Percentiles rank a stretch among this genome's conserved stretches.
Evolutionary conservation across 108 stramenopile species (phyloP).

Genomic region (Nitzschia sp.): DNA sequence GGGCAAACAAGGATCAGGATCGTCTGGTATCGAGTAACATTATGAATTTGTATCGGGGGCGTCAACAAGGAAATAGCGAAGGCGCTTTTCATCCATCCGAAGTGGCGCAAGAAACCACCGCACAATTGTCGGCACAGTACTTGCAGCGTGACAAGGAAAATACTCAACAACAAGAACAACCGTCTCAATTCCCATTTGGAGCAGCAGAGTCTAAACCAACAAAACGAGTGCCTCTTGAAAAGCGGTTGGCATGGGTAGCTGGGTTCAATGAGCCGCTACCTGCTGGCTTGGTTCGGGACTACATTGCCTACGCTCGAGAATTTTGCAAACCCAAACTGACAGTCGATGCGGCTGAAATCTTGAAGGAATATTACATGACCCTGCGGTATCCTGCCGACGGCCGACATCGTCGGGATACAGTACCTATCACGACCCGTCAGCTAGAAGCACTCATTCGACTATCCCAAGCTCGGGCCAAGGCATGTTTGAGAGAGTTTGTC

Average conservation of each 20-base stretch:
- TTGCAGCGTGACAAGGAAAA: slow-evolving; percentile 8
- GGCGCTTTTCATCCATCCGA: background rate
- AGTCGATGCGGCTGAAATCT: slow-evolving; percentile 73
- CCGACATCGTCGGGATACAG: slow-evolving; percentile 55
- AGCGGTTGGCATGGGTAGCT: slow-evolving; percentile 81
- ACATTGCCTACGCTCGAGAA: slow-evolving; percentile 94
- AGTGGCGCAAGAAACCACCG: background rate
- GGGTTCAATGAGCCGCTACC: slow-evolving; percentile 77
- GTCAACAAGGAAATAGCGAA: slow-evolving; percentile 3
- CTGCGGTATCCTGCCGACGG: slow-evolving; percentile 69
- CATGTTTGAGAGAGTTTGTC: slow-evolving; percentile 90
- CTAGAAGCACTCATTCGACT: slow-evolving; percentile 94
- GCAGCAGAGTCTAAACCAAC: background rate
- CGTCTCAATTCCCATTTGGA: background rate
- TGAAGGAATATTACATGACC: slow-evolving; percentile 91
- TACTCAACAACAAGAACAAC: background rate
- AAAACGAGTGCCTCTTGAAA: slow-evolving; percentile 47
- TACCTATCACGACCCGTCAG: slow-evolving; percentile 97
- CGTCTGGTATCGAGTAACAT: slow-evolving; percentile 90
- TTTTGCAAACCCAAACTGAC: slow-evolving; percentile 93
- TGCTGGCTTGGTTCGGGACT: slow-evolving; percentile 87
- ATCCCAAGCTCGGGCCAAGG: slow-evolving; percentile 95
- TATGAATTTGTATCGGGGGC: slow-evolving; percentile 82
- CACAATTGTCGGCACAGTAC: slow-evolving; percentile 8
- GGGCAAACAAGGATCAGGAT: slow-evolving; percentile 91